Base-by-base conservation (phyloP, 345 rosid genomes). In the Schrenkiella parvula region DNA sequence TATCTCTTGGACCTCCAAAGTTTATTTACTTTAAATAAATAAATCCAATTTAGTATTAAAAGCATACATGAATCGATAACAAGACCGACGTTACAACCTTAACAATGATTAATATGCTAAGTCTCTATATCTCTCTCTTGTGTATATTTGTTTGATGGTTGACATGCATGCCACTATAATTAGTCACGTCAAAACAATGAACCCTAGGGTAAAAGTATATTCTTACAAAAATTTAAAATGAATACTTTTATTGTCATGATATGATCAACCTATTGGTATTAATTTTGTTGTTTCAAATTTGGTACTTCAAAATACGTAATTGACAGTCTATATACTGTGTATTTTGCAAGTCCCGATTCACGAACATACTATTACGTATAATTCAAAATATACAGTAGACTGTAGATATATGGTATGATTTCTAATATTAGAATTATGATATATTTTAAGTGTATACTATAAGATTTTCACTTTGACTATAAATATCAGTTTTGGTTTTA, bases 101-200 rank as follows among this genome's bases (percentile, higher is more conserved):
- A 58, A 50, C 73, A 74, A 41, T 51, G 43, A 68, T 59, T 61
- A 51, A 32, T 18, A 17, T 55, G 25, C 26, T 2, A 34, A 12
- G 9, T 15, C 70, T 64, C 29, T 23, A 1, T 47, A 38, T 18
- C 66, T 73, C 71, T 65, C 51, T 73, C 71, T 35, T 66, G 14
- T 74, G 35, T 37, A 21, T 39, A 32, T 67, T 67, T 51, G 47
- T 50, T 66, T 74, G 56, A 67, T 68, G 57, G 69, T 75, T 68
- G 74, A 74, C 73, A 75, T 74, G 66, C 73, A 51, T 67, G 73
- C 37, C 56, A 67, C 78, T 41, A 74, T 74, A 74, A 74, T 74
- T 74, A 74, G 78, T 42, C 72, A 66, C 53, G 54, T 66, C 68
- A 58, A 57, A 66, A 57, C 38, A 39, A 31, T 67, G 68, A 74